A percentile compares a stretch with the other conserved stretches of the same genome.
Evolutionary conservation across 805 yeast species (phyloP).

Genomic region (Teunomyces pallodes): DNA sequence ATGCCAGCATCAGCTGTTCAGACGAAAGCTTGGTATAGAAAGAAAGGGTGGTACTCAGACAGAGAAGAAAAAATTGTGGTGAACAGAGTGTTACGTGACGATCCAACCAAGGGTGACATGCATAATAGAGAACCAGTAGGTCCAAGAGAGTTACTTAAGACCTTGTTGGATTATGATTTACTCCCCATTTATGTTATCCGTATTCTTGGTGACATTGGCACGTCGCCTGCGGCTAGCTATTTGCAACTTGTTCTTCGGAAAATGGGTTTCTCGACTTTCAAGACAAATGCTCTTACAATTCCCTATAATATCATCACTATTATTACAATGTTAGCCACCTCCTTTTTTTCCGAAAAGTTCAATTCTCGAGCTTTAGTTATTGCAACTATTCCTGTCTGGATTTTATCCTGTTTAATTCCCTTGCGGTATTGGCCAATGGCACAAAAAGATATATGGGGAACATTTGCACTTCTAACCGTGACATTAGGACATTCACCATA

Average conservation of each 20-base stretch:
- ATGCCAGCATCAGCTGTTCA: constrained; percentile 56
- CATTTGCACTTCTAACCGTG: constrained; percentile 37
- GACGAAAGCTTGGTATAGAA: constrained; percentile 17
- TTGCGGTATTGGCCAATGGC: constrained; percentile 43
- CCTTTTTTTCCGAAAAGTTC: constrained; percentile 22
- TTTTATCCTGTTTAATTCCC: constrained; percentile 20
- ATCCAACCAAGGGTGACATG: constrained; percentile 32
- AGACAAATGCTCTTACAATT: constrained; percentile 51
- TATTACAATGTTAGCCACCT: constrained; percentile 16
- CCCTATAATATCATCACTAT: constrained; percentile 39
- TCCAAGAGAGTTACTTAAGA: constrained; percentile 15
- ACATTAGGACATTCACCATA: constrained; percentile 46
- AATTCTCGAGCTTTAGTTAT: constrained; percentile 17
- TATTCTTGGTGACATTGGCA: constrained; percentile 18
- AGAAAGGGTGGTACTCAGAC: constrained; percentile 27
- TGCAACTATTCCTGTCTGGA: constrained; percentile 14
- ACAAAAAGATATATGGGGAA: constrained; percentile 42
- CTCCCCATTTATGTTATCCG: constrained; percentile 27
- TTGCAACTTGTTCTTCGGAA: constrained; percentile 12
- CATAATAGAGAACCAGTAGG: constrained; percentile 26
- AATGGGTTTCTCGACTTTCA: constrained; percentile 53
- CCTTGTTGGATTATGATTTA: constrained; percentile 24
- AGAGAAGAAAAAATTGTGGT: constrained; percentile 29
- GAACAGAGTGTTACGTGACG: constrained; percentile 28
- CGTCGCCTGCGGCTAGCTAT: constrained; percentile 14